phyloP scores from a whole-genome alignment of 2,329 filamentous ascomycete genomes.

The Trichophyton simii region DNA sequence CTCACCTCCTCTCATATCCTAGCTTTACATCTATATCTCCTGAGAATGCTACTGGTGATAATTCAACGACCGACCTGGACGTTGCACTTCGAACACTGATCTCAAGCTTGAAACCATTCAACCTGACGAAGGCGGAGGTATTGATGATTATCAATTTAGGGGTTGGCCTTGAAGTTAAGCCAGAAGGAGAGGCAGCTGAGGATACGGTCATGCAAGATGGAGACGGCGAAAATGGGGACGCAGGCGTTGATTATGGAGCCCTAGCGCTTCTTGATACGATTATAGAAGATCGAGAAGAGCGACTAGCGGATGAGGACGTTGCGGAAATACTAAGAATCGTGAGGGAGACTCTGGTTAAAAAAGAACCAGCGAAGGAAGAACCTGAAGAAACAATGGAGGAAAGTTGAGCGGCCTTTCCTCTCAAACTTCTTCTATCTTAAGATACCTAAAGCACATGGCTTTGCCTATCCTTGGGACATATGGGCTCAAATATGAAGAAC shows the following conservation, averaged over 20 bases:
- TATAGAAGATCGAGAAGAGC: constrained; percentile 32
- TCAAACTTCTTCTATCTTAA: too few relatives aligned
- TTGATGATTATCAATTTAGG: constrained; percentile 36
- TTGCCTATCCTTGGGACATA: neutral
- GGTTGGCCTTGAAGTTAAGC: constrained; percentile 21
- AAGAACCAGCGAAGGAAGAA: constrained; percentile 6
- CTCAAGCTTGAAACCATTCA: constrained; percentile 26
- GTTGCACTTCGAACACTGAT: constrained; percentile 28
- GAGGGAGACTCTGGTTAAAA: constrained; percentile 21
- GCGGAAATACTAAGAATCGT: constrained; percentile 25
- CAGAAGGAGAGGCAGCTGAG: constrained; percentile 11
- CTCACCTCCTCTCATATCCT: constrained; percentile 29
- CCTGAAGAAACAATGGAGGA: neutral
- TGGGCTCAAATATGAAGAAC: neutral
- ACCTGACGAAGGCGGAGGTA: constrained; percentile 36
- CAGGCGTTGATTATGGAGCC: constrained; percentile 18
- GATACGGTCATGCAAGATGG: constrained; percentile 17
- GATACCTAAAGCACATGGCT: neutral
- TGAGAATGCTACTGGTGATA: constrained; percentile 12
- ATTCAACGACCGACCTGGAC: constrained; percentile 24
- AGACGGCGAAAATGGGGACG: constrained; percentile 21
- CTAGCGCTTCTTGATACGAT: constrained; percentile 26
- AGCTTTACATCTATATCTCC: constrained; percentile 14
- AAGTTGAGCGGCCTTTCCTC: neutral
- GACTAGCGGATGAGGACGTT: constrained; percentile 29